Conservation (phyloP, 345 rosid species). For the Mercurialis annua region DNA sequence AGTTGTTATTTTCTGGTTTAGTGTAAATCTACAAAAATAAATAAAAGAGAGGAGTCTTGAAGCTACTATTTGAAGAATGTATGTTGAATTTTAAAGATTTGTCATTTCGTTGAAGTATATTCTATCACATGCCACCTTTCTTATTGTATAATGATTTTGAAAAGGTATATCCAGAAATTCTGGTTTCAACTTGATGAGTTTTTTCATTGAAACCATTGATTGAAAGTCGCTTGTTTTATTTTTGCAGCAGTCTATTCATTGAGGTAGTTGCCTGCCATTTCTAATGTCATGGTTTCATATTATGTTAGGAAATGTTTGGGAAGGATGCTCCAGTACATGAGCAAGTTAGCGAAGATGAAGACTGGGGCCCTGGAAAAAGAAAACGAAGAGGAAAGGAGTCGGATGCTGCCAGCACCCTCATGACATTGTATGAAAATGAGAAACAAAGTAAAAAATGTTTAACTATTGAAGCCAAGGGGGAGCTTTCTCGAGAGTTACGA, state of each 20-base stretch:
- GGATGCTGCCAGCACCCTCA: slow-evolving; percentile 66
- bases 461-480: slow-evolving; percentile 31
- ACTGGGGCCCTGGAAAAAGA: slow-evolving; percentile 92
- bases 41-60: neutral
- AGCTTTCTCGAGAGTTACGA: slow-evolving; percentile 37
- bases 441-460: slow-evolving; percentile 38
- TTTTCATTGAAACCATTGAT: slow-evolving; percentile 1
- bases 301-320: slow-evolving; percentile 89
- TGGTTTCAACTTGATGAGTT: neutral
- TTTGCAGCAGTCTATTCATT: neutral
- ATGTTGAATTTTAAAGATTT: no score
- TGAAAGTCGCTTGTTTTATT: neutral
- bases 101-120: no score
- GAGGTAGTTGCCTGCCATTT: neutral
- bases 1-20: neutral
- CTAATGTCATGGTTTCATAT: slow-evolving; percentile 16
- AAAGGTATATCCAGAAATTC: neutral
- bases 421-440: slow-evolving; percentile 60
- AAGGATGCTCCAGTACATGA: slow-evolving; percentile 71
- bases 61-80: neutral
- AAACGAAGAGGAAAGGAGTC: slow-evolving; percentile 74
- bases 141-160: neutral
- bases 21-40: neutral
- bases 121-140: neutral
- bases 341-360: slow-evolving; percentile 93